Evolutionary conservation across 345 rosid species (phyloP), one percentile per base, ranked within the genome.

Genomic region (Dovyalis caffra): DNA sequence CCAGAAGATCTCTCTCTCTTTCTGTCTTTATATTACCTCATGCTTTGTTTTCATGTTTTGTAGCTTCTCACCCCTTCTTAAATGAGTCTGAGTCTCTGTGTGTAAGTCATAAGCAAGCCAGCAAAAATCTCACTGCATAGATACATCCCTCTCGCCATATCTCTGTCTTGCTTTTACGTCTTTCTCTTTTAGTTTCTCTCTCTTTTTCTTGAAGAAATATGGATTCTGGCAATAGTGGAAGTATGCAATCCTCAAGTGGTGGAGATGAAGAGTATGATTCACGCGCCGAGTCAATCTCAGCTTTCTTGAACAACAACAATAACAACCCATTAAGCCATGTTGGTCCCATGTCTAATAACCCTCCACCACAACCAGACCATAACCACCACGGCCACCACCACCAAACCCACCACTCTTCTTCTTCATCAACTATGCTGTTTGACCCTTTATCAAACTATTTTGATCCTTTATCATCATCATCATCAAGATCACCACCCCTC

Each of bases 221-320:
- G 98, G 96, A 89, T 82, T 94, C 98, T 68, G 90, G 87, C 70
- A 90, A 91, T 47, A 83, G 85, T 81, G 91, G 92, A 32, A 92
- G 98, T 78, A 78, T 89, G 84, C 97, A 91, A 74, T 91, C 97
- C 31, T 91, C 98, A 16, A 89, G 92, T 71, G 93, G 91, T 8
- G 90, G 86, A 16, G 95, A 87, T 69, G 95, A 90, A 7, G 97
- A 93, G 80, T 88, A 86, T 61, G 94, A 92, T 72, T 88, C 97
- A 82, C 92, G 90, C 82, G 88, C 87, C 29, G 91, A 84, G 29
- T 82, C 91, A 20, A 79, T 90, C 68, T 79, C 91, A 11, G 80
- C 88, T 74, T 84, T 89, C 60, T 80, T 89, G 56, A 84, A 72
- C 70, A 71, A 7, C 53, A 53, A 47, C 66, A 71, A 70, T 62